Conservation (phyloP, 768 basidiomycete genomes). For the Phallus indusiatus region DNA sequence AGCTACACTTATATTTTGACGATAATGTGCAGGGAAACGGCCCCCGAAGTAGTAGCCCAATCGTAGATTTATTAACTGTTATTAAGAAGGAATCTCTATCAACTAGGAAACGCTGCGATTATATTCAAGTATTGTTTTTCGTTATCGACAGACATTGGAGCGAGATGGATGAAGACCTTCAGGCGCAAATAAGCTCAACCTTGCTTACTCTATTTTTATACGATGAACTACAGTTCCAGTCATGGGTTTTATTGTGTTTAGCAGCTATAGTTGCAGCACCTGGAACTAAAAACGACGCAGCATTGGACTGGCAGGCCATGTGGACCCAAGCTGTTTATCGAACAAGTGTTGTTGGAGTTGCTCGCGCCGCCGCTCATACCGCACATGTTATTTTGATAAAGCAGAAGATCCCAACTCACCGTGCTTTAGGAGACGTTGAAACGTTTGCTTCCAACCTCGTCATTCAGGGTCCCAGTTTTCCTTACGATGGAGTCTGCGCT, state of each 20-base stretch:
- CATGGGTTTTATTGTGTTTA: conserved; percentile 78
- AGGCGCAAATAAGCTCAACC: conserved; percentile 42
- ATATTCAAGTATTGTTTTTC: conserved; percentile 76
- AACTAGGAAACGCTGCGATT: conserved; percentile 21
- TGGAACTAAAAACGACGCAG: conserved; percentile 7
- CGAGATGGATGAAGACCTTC: conserved; percentile 47
- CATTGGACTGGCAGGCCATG: conserved; percentile 61
- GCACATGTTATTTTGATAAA: conserved; percentile 44
- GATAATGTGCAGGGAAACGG: conserved; percentile 33
- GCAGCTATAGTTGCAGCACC: conserved; percentile 59
- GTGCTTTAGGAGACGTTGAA: conserved; percentile 66
- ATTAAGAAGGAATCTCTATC: conserved; percentile 26
- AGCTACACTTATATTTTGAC: conserved; percentile 47
- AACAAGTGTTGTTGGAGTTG: conserved; percentile 54
- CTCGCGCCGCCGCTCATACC: conserved; percentile 71
- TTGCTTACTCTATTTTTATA: conserved; percentile 54
- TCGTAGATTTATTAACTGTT: conserved; percentile 42
- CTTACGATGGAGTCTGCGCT: conserved; percentile 82
- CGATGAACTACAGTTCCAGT: conserved; percentile 59
- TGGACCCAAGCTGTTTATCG: conserved; percentile 82
- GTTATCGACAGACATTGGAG: conserved; percentile 73
- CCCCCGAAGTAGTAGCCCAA: conserved; percentile 46
- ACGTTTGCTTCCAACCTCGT: conserved; percentile 72
- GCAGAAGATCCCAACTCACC: conserved; percentile 37
- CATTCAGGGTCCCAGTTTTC: conserved; percentile 81